Conservation (phyloP, 768 basidiomycete species). For the Brasilioporus rufonigricans region DNA sequence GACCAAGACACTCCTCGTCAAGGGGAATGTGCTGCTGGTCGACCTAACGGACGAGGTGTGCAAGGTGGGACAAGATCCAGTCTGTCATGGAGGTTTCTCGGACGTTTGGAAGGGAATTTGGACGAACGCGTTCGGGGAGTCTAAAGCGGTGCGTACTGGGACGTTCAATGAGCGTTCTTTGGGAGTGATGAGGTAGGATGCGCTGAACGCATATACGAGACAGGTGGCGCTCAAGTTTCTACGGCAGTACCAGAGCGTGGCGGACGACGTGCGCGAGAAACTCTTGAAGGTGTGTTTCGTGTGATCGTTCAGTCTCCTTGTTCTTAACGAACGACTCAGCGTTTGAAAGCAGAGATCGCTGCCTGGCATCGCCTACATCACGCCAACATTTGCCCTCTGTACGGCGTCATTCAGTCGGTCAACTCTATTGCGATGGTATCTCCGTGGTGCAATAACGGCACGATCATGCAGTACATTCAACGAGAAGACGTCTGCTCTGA, state of each 20-base stretch:
- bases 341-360: conserved; percentile 53
- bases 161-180: not conserved
- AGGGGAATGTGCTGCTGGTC: conserved; percentile 45
- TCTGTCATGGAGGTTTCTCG: conserved; percentile 55
- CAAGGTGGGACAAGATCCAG: conserved; percentile 44
- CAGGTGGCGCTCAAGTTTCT: conserved; percentile 61
- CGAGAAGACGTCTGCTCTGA: conserved; percentile 39
- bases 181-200: too few relatives aligned
- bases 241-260: conserved; percentile 46
- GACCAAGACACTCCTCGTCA: conserved; percentile 53
- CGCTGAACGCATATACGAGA: not conserved
- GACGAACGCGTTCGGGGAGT: conserved; percentile 45
- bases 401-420: conserved; percentile 50
- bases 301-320: not conserved
- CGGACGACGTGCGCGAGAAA: conserved; percentile 49
- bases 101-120: conserved; percentile 62
- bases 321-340: conserved; percentile 32
- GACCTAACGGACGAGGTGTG: conserved; percentile 58
- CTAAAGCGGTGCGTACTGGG: conserved; percentile 15
- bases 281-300: conserved; percentile 41
- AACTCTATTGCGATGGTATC: conserved; percentile 63
- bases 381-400: conserved; percentile 52
- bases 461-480: conserved; percentile 48
- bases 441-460: conserved; percentile 62
- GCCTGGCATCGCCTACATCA: conserved; percentile 61